Evolutionary conservation across 306 rosid genomes (phyloP).

Genomic region (Abrus pulchellus): DNA sequence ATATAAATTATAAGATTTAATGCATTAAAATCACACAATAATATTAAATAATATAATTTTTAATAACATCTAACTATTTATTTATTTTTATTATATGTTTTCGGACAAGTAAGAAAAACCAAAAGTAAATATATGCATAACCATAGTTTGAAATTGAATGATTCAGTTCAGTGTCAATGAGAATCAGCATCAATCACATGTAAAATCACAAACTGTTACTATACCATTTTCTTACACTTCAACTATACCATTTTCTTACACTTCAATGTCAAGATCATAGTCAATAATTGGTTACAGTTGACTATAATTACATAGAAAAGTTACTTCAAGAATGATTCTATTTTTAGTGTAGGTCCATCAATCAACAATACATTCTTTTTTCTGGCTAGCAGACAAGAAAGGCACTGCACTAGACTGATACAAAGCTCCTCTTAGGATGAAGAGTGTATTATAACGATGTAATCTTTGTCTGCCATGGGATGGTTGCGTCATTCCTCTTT

Average conservation of each 20-base stretch:
- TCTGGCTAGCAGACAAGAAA: slow-evolving; percentile 27
- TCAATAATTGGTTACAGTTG: slow-evolving; percentile 27
- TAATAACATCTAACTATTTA: too few species aligned
- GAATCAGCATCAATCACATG: slow-evolving; percentile 16
- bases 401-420: slow-evolving; percentile 1
- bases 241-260: slow-evolving; percentile 17
- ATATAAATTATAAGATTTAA: too few species aligned
- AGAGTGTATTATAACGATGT: background rate
- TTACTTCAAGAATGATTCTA: slow-evolving; percentile 34
- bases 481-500: slow-evolving; percentile 18
- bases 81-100: too few species aligned
- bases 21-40: too few species aligned
- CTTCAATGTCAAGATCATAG: slow-evolving; percentile 15
- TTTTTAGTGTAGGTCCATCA: background rate
- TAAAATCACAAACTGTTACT: background rate
- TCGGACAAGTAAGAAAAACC: too few species aligned
- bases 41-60: too few species aligned
- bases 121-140: background rate
- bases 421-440: slow-evolving; percentile 14
- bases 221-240: slow-evolving; percentile 22
- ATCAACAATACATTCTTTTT: background rate
- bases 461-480: slow-evolving; percentile 5
- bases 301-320: slow-evolving; percentile 26
- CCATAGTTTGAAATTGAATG: slow-evolving; percentile 2
- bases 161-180: background rate